Evolutionary conservation across 2,329 filamentous ascomycete genomes (phyloP).

Genomic region (Chaetomiaceae sp.): DNA sequence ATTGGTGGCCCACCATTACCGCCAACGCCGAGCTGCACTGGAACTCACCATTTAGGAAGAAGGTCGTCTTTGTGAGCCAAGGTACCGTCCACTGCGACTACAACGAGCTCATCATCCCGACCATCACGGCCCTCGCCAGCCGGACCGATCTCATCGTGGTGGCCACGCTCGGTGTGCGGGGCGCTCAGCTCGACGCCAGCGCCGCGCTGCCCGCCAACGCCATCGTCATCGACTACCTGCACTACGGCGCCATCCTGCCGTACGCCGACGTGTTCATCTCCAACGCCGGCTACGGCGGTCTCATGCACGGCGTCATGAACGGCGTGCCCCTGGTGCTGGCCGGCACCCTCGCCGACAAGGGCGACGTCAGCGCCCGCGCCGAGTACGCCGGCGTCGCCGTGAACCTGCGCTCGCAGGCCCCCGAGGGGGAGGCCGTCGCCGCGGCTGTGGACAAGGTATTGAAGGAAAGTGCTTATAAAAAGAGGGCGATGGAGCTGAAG

Average conservation of each 20-base stretch:
- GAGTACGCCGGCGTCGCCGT: slow-evolving; percentile 40
- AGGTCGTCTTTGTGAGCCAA: slow-evolving; percentile 41
- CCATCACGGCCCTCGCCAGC: slow-evolving; percentile 36
- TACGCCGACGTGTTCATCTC: slow-evolving; percentile 40
- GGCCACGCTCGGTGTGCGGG: slow-evolving; percentile 28
- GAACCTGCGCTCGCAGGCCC: slow-evolving; percentile 35
- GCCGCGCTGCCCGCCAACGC: slow-evolving; percentile 31
- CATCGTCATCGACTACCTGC: slow-evolving; percentile 40
- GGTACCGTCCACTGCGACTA: slow-evolving; percentile 39
- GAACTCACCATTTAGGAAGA: slow-evolving; percentile 24
- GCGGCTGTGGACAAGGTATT: slow-evolving; percentile 30
- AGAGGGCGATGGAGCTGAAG: slow-evolving; percentile 23
- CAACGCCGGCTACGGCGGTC: slow-evolving; percentile 44
- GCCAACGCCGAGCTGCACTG: slow-evolving; percentile 22
- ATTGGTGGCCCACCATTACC: slow-evolving; percentile 41
- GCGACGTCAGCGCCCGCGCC: slow-evolving; percentile 35
- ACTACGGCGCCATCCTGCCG: slow-evolving; percentile 41
- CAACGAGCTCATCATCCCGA: slow-evolving; percentile 39
- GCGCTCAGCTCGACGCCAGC: slow-evolving; percentile 23
- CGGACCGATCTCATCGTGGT: slow-evolving; percentile 36
- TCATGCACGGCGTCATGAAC: slow-evolving; percentile 38
- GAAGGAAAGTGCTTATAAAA: slow-evolving; percentile 26
- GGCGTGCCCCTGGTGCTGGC: slow-evolving; percentile 43
- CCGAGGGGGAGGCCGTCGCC: slow-evolving; percentile 26
- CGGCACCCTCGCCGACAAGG: slow-evolving; percentile 37